Conservation (phyloP, 2,329 filamentous ascomycete genomes). For the Talaromyces sp. region DNA sequence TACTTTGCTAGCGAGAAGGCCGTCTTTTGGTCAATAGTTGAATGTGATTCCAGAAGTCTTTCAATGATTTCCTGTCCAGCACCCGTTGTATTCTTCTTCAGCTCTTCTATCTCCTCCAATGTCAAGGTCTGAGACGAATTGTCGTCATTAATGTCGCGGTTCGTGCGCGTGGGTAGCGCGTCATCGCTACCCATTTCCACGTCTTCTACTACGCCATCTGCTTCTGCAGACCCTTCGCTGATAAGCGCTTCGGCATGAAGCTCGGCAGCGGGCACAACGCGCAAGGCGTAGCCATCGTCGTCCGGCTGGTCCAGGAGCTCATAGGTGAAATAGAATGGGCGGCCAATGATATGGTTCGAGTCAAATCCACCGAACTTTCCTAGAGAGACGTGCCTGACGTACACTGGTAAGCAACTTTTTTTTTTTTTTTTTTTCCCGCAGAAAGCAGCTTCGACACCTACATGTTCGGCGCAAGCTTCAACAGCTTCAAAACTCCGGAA, state of each 20-base stretch:
- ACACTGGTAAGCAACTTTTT: conserved; percentile 13
- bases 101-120: conserved; percentile 63
- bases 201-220: conserved; percentile 32
- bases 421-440: conserved; percentile 4
- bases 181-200: conserved; percentile 23
- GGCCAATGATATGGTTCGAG: conserved; percentile 81
- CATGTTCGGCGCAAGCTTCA: conserved; percentile 59
- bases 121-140: conserved; percentile 68
- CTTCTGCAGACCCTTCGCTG: conserved; percentile 33
- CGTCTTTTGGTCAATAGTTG: conserved; percentile 88
- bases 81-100: conserved; percentile 67
- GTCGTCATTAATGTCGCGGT: conserved; percentile 60
- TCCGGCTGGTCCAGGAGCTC: conserved; percentile 71
- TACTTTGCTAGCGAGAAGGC: conserved; percentile 92
- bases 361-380: conserved; percentile 92
- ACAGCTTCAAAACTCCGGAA: conserved; percentile 53
- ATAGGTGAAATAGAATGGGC: conserved; percentile 87
- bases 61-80: conserved; percentile 86
- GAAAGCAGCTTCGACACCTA: conserved; percentile 43
- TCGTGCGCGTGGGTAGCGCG: conserved; percentile 53
- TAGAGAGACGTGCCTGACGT: conserved; percentile 69
- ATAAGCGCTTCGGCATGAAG: conserved; percentile 73
- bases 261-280: conserved; percentile 74
- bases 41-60: conserved; percentile 86
- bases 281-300: conserved; percentile 58